Base-by-base conservation (phyloP, 108 stramenopile species). In the Schizochytrium sp. region DNA sequence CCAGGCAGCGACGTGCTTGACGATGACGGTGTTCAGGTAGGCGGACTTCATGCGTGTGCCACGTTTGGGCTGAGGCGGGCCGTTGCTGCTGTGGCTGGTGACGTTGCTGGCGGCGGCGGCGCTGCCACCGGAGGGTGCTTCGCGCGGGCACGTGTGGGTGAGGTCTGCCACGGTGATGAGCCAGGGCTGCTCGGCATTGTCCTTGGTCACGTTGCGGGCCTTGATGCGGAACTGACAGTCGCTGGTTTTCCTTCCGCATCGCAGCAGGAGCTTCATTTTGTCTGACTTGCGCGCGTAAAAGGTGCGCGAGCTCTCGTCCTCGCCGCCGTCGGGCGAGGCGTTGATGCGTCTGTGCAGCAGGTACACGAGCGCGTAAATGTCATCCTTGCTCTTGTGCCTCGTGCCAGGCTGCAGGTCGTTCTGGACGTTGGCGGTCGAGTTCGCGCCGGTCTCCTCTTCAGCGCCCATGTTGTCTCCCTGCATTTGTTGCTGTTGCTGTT, bases 211-310 rank as follows among this genome's bases (percentile, higher is more conserved):
- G 51, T 83, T 53, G 48, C 76, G 76, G 51, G 76, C 76, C 76
- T 83, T 83, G 76, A 83, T 83, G 48, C 76, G 76, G 51, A 83
- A 83, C 28, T 47, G 48, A 1, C 76, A 83, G 45, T 47, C 76
- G 45, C 48, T 53, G 10, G 76, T 83, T 16, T 53, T 47, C 28
- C 48, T 47, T 6, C 76, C 76, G 76, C 76, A 83, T 1, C 76
- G 76, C 28, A 83, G 76, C n/a, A 83, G 76, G 45, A 83, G 76
- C 76, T 83, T 83, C 76, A 83, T 83, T 83, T 53, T 83, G 76
- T 83, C 76, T 25, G 48, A 53, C 76, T 83, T 83, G 45, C 76
- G 76, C 25, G 76, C 76, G 4, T 83, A 83, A 53, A 83, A 83
- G 8, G 76, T 83, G 51, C 45, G 51, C 4, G 45, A 53, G 76